Evolutionary conservation across 1,284 basidiomycete genomes (phyloP), one percentile per base, ranked within the genome.

Genomic region (Pholiota adiposa): DNA sequence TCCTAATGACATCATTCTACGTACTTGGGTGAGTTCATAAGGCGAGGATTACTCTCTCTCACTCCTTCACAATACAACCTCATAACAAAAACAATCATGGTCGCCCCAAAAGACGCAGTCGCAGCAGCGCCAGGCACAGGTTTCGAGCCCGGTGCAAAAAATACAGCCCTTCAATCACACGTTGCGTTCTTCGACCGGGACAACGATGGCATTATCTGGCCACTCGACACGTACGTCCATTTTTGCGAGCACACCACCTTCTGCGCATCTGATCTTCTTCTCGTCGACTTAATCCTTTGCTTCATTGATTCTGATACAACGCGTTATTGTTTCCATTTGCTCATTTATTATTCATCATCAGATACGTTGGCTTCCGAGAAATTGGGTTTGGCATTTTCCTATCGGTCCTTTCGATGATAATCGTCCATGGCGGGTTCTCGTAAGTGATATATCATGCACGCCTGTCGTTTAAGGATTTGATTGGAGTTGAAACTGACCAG

Each of bases 151-250:
- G 68, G 67, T 36, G 63, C 65, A 48, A 57, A 62, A 33, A 75
- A 75, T 64, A 74, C 77, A 3, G 73, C 70, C 7, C 71, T 84
- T 23, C 79, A 83, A 65, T 67, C 67, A 43, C 82, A 83, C 62
- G 74, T 78, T 63, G 75, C 73, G n/a, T 84, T 80, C 71, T 83
- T 83, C 61, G 82, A 83, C 70, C 65, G 64, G 19, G 81, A 81
- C 67, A 60, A 63, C 29, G 83, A 84, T 65, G 83, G 82, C n/a
- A 69, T 83, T 38, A 82, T 85, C 57, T 84, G 80, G 79, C 83
- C 83, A 2, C 64, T 55, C 18, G 82, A 85, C 66, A 85, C 83
- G 67, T 82, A 58, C 60, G 73, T 70, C 12, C 21, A 16, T 16
- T 25, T n/a, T 46, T 46, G 23, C 43, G 43, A 8, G 43, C 4